Evolutionary conservation across 2,329 filamentous ascomycete species (phyloP), one percentile per base, ranked within the genome.

Genomic region (Neonectria hederae): DNA sequence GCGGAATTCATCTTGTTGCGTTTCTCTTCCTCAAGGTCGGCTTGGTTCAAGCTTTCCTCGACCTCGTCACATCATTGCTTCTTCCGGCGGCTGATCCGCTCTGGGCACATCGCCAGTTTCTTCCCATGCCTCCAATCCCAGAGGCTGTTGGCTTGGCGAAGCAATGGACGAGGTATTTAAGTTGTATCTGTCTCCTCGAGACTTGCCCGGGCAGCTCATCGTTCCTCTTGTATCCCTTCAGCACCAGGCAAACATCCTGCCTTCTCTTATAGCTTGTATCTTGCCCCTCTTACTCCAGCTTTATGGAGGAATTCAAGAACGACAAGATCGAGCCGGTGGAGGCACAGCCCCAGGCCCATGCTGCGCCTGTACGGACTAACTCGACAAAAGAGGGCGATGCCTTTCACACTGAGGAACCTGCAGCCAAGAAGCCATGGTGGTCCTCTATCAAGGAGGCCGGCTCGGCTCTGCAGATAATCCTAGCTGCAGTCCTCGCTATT

Each of bases 381-480:
- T 68, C 69, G 0, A 69, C 68, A 32, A 55, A 32, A 22, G 62
- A 69, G 8, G 35, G 54, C 22, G 57, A 65, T 19, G 43, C 61
- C 22, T 14, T 51, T 30, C n/a, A 32, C 14, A 46, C 49, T 21
- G 51, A 59, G 28, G 65, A 71, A 43, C 56, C 62, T 9, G 32
- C 72, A 24, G 61, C 70, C 30, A 77, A 78, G 70, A 76, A 66
- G 60, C 72, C 72, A 19, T 79, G 76, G 69, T 79, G 78, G 76
- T 70, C 81, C 63, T 72, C 75, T 3, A 67, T 82, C 54, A 78
- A 78, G 54, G 75, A 78, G 56, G 79, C 80, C 1, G 83, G 82
- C 6, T 83, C 81, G 1, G 82, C 83, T 26, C 69, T 81, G 48
- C 84, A 86, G 68, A 86, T 86, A 65, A 79, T 86, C 68, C 71